Base-by-base conservation (phyloP, 306 rosid species). In the Potentilla sterilis region DNA sequence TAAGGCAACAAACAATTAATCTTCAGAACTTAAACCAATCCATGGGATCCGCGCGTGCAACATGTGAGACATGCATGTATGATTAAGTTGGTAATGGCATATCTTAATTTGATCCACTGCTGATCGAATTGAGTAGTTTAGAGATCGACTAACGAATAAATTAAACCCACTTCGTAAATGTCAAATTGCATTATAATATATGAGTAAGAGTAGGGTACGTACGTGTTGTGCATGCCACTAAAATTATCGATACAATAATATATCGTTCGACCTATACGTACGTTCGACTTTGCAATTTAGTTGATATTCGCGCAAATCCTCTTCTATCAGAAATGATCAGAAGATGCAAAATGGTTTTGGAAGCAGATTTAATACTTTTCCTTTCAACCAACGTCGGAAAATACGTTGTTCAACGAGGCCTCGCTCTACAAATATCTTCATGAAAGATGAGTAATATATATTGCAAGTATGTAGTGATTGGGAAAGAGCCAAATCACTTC, bases 401-500 rank as follows among this genome's bases (percentile, higher is more conserved):
- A 19, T 52, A 52, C 28, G 9, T 21, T 55, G 21, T 55, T 10
- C 7, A 10, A 55, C 24, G 11, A 49, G 55, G n/a, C n/a, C n/a
- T n/a, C n/a, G n/a, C n/a, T 24, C 61, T 8, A 55, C 32, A 9
- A 4, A 8, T 38, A 65, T 66, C 51, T 46, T 46, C 15, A 46
- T 48, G 19, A 48, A 3, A 48, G 6, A n/a, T n/a, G n/a, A 48
- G 54, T 1, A 28, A 28, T 55, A n/a, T n/a, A n/a, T n/a, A n/a
- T n/a, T n/a, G 46, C 15, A 64, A 2, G 6, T 0, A 51, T 41
- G 38, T 3, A 80, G 28, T 37, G 55, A 67, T 74, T 28, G n/a
- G 54, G 83, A 85, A 78, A 81, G 79, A 79, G 78, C 82, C 82
- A 78, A 82, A 85, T 73, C 55, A 80, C 70, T 79, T 87, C 14